phyloP scores from a whole-genome alignment of 2,329 filamentous ascomycete species.

The Dothistroma pini region DNA sequence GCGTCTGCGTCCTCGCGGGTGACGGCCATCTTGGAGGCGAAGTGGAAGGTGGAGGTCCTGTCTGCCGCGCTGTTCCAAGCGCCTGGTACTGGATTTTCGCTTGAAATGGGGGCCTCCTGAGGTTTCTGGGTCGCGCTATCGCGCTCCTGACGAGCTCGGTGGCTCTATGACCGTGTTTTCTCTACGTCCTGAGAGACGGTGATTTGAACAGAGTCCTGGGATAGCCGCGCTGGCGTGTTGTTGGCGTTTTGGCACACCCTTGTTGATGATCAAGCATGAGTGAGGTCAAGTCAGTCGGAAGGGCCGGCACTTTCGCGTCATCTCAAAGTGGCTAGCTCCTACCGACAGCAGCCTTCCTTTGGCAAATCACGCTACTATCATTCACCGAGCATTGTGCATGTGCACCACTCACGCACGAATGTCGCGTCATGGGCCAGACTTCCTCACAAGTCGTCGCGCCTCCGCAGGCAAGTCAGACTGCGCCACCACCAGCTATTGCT shows the following conservation, averaged over 20 bases:
- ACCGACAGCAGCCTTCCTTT: not conserved
- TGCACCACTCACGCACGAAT: not conserved
- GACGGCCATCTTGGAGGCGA: slow-evolving; percentile 10
- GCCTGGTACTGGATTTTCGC: not conserved
- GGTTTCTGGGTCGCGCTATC: not conserved
- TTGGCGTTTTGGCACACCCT: not conserved
- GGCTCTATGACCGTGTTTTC: not conserved
- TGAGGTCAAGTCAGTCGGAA: not conserved
- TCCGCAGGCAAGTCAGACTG: not conserved
- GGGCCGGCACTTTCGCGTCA: not conserved
- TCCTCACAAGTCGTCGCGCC: slow-evolving; percentile 3
- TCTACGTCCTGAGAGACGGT: not conserved
- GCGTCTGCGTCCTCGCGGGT: slow-evolving; percentile 17
- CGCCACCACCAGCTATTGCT: not conserved
- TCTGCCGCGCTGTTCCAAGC: not conserved
- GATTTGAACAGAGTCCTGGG: not conserved
- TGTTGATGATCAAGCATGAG: slow-evolving; percentile 2
- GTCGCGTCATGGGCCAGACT: slow-evolving; percentile 8
- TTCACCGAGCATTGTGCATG: not conserved
- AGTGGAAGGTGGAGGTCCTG: not conserved
- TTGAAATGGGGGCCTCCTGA: not conserved
- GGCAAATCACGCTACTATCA: not conserved
- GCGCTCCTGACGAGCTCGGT: not conserved
- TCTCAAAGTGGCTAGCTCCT: not conserved
- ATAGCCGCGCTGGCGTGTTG: not conserved